phyloP scores from a whole-genome alignment of 306 rosid species.

The Vachellia collinsii region DNA sequence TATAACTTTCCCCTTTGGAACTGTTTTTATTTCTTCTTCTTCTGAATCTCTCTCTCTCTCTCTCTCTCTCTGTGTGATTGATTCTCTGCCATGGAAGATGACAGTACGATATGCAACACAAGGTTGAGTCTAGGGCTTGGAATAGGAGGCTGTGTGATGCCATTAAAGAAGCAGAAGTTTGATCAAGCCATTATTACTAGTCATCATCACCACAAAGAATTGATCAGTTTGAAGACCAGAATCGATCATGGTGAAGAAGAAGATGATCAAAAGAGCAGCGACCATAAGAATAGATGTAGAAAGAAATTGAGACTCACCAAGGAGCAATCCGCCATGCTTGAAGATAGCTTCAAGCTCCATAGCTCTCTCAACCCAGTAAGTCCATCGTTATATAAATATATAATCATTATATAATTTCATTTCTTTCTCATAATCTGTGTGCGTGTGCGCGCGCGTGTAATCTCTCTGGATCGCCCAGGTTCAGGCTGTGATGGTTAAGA shows the following conservation, averaged over 20 bases:
- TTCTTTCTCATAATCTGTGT: neutral
- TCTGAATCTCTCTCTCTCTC: neutral
- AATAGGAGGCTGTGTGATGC: neutral
- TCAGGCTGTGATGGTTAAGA: neutral
- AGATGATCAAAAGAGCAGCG: neutral
- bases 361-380: conserved; percentile 44
- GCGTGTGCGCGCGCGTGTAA: neutral
- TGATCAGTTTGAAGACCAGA: conserved; percentile 5
- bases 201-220: neutral
- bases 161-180: neutral
- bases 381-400: neutral
- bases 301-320: conserved; percentile 77
- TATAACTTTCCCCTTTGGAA: conserved; percentile 11
- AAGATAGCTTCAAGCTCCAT: conserved; percentile 70
- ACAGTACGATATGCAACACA: neutral
- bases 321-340: conserved; percentile 72
- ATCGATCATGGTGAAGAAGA: neutral
- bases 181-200: neutral
- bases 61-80: neutral
- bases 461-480: neutral
- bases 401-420: neutral
- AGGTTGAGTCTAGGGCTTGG: conserved; percentile 13
- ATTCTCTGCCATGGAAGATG: conserved; percentile 23
- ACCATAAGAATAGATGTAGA: conserved; percentile 20
- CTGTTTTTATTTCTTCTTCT: neutral